phyloP scores from a whole-genome alignment of 108 stramenopile genomes.

The Nitzschia palea region DNA sequence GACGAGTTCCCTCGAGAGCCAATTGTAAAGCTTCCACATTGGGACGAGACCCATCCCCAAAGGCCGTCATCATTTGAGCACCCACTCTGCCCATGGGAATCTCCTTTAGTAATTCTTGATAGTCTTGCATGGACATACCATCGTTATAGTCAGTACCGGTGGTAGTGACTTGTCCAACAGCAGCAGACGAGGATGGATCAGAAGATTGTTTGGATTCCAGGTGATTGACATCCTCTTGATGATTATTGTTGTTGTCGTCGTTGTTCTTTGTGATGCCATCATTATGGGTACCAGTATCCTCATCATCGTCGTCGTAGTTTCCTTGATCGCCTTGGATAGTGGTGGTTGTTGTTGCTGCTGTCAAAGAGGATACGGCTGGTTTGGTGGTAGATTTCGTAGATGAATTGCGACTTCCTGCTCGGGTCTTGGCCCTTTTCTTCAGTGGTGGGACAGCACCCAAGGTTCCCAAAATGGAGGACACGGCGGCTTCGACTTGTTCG shows the following conservation, averaged over 20 bases:
- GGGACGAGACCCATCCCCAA: conserved; percentile 75
- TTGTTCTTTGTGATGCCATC: conserved; percentile 12
- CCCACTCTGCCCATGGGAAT: conserved; percentile 77
- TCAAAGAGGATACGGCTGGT: background rate
- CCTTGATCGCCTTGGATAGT: conserved; percentile 26
- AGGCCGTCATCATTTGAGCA: conserved; percentile 73
- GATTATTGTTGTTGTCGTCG: background rate
- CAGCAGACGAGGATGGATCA: too few relatives aligned
- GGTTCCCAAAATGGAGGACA: conserved; percentile 34
- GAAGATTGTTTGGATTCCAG: too few relatives aligned
- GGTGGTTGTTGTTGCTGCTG: background rate
- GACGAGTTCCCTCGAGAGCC: conserved; percentile 62
- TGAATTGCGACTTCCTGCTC: too few relatives aligned
- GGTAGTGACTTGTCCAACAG: too few relatives aligned
- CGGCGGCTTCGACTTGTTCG: conserved; percentile 60
- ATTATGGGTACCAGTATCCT: too few relatives aligned
- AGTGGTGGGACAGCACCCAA: conserved; percentile 8
- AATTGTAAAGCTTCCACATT: conserved; percentile 47
- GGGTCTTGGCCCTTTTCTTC: conserved; percentile 23
- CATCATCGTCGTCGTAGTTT: conserved; percentile 33
- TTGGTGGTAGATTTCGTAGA: conserved; percentile 25
- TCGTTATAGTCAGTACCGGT: too few relatives aligned
- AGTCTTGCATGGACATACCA: background rate
- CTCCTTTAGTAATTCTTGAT: background rate
- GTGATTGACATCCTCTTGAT: background rate